Evolutionary conservation across 169 alveolate species (phyloP).

Genomic region (Plasmodium inui): DNA sequence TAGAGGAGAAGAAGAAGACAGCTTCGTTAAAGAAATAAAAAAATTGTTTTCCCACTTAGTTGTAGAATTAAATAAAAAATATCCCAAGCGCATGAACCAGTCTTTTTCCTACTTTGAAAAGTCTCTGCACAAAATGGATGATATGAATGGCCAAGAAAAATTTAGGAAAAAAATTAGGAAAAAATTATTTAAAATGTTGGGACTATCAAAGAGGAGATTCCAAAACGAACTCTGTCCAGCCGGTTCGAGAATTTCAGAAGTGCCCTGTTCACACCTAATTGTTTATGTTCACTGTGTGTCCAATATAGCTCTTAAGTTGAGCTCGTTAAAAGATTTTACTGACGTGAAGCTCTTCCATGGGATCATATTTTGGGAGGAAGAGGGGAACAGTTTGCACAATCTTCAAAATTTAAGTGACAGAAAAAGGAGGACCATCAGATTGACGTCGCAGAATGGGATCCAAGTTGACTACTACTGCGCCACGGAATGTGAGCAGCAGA

Average conservation of each 20-base stretch:
- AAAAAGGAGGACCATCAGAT: constrained; percentile 23
- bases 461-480: constrained; percentile 11
- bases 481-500: neutral
- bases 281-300: constrained; percentile 32
- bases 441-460: constrained; percentile 4
- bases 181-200: constrained; percentile 18
- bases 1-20: neutral
- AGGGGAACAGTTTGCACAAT: neutral
- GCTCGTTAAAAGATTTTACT: neutral
- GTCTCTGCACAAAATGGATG: constrained; percentile 10
- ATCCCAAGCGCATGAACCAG: neutral
- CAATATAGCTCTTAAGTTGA: constrained; percentile 6
- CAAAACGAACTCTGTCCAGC: neutral
- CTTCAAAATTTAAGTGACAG: constrained; percentile 27
- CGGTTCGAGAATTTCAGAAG: neutral
- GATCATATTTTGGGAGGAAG: constrained; percentile 45
- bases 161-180: neutral
- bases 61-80: neutral
- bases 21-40: neutral
- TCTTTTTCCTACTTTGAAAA: constrained; percentile 26
- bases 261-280: constrained; percentile 42
- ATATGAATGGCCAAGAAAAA: neutral
- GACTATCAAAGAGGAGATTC: neutral
- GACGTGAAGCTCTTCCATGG: neutral
- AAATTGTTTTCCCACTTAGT: neutral